A percentile compares a stretch with the other conserved stretches of the same genome.
phyloP scores from a whole-genome alignment of 805 yeast species.

The Teunomyces stri region DNA sequence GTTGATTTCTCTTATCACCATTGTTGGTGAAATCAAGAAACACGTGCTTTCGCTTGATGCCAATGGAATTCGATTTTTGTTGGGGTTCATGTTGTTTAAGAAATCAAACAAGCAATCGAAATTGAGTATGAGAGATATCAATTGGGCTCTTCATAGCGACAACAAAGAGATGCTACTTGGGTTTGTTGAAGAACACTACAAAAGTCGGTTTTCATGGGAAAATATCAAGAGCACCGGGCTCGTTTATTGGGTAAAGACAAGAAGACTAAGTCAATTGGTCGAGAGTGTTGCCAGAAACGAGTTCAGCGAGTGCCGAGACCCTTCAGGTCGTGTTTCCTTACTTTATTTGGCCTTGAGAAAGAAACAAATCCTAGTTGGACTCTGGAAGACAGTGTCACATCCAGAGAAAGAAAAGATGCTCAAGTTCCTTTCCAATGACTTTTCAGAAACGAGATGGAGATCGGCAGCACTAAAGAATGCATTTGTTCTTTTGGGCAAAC shows the following conservation, averaged over 20 bases:
- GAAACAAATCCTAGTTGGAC: conserved; percentile 69
- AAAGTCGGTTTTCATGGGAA: conserved; percentile 56
- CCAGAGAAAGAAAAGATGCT: conserved; percentile 82
- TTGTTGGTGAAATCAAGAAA: conserved; percentile 54
- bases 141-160: conserved; percentile 85
- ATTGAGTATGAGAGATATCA: conserved; percentile 74
- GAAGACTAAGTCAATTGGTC: conserved; percentile 36
- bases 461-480: conserved; percentile 92
- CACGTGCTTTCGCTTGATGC: conserved; percentile 47
- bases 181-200: conserved; percentile 43
- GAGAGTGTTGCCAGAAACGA: conserved; percentile 74
- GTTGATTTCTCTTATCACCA: conserved; percentile 63
- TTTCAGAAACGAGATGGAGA: conserved; percentile 71
- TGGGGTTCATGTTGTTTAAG: conserved; percentile 68
- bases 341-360: conserved; percentile 77
- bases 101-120: conserved; percentile 46
- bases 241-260: conserved; percentile 60
- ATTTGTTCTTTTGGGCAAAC: conserved; percentile 84
- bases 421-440: conserved; percentile 74
- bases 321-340: conserved; percentile 63
- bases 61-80: conserved; percentile 68
- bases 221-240: conserved; percentile 59
- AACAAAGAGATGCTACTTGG: conserved; percentile 66
- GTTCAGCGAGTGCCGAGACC: conserved; percentile 64
- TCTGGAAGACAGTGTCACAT: conserved; percentile 81